Evolutionary conservation across 2,329 filamentous ascomycete species (phyloP), one percentile per base, ranked within the genome.

Genomic region (Hypoxylon sp.): DNA sequence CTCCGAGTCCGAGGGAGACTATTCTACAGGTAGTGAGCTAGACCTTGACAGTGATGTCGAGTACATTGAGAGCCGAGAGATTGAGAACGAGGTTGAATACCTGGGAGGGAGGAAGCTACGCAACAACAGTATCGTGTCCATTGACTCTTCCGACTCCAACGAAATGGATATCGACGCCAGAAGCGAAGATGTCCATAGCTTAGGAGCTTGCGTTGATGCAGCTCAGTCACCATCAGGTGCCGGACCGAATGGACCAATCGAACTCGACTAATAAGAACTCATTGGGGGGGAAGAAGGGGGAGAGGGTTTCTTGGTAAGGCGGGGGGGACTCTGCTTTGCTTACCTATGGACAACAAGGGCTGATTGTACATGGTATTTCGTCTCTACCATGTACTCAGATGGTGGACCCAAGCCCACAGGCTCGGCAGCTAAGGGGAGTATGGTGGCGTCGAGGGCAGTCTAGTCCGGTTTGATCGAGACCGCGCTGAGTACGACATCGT

Each of bases 101-200:
- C 35, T 67, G 8, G 63, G 62, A 6, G 58, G 53, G 4, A 58
- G 55, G 11, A 52, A 29, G 5, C 11, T 55, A 8, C 41, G 38
- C 4, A 52, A 55, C 40, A 27, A 31, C 3, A 52, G 50, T 13
- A 53, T 53, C 31, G 41, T 55, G n/a, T 61, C 43, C 3, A 49
- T 65, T 13, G 31, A 45, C 8, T 50, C 51, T 15, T 60, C 56
- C 15, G 29, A 33, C 17, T 54, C 55, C 17, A 58, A 60, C n/a
- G 53, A 52, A 4, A 70, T 68, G 64, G 65, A 67, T 3, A 35
- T 67, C 18, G 67, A 68, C 31, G 51, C 38, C 8, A 54, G 24
- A 60, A 68, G 58, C 43, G 13, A 52, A 38, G 58, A 54, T 20
- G 46, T 40, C 13, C 17, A 27, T 7, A 62, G 55, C 15, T 55